Evolutionary conservation across 2,329 filamentous ascomycete species (phyloP).

Genomic region (Furcasterigmium furcatum): DNA sequence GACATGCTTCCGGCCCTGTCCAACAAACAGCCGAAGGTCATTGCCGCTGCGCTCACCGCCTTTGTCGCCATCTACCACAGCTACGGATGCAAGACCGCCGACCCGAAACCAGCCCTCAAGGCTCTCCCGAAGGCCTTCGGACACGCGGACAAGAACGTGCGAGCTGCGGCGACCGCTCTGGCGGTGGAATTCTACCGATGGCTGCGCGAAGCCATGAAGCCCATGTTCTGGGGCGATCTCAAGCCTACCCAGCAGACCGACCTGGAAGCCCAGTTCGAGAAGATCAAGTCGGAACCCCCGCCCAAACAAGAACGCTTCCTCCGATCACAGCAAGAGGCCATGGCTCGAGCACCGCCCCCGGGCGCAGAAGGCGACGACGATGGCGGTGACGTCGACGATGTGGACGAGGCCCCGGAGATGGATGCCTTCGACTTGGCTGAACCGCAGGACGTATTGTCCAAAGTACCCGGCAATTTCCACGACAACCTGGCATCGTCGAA

Average conservation of each 20-base stretch:
- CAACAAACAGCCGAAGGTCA: slow-evolving; percentile 89
- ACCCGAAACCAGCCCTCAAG: slow-evolving; percentile 90
- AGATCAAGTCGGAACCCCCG: slow-evolving; percentile 79
- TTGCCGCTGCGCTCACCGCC: slow-evolving; percentile 67
- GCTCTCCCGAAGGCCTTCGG: slow-evolving; percentile 85
- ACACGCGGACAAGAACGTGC: slow-evolving; percentile 96
- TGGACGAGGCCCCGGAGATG: slow-evolving; percentile 66
- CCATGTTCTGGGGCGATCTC: slow-evolving; percentile 92
- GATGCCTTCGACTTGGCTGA: slow-evolving; percentile 82
- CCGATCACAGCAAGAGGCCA: slow-evolving; percentile 82
- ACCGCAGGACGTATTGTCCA: slow-evolving; percentile 80
- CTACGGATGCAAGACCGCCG: slow-evolving; percentile 90
- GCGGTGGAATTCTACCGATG: slow-evolving; percentile 95
- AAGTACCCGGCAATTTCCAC: slow-evolving; percentile 76
- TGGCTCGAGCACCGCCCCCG: slow-evolving; percentile 63
- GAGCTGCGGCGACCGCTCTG: slow-evolving; percentile 87
- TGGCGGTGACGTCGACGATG: slow-evolving; percentile 55
- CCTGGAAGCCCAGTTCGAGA: slow-evolving; percentile 90
- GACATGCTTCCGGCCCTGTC: slow-evolving; percentile 80
- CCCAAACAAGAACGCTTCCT: slow-evolving; percentile 90
- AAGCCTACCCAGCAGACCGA: slow-evolving; percentile 96
- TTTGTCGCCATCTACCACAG: slow-evolving; percentile 85
- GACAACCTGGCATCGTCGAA: slow-evolving; percentile 87
- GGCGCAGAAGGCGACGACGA: slow-evolving; percentile 55
- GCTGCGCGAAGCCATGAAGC: slow-evolving; percentile 97